Evolutionary conservation across 305 asterid genomes (phyloP).

Genomic region (Andrographis paniculata): DNA sequence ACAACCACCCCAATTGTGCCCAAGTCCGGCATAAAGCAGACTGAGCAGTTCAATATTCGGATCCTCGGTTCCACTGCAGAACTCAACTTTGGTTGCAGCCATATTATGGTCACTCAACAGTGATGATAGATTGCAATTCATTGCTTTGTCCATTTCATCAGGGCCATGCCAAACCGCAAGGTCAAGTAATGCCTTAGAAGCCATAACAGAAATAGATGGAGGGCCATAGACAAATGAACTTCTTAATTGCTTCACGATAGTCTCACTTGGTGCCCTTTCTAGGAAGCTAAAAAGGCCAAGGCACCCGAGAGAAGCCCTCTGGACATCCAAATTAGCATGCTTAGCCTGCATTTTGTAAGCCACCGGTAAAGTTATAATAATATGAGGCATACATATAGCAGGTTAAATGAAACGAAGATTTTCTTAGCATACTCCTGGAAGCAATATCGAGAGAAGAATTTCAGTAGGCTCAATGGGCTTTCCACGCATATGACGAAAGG

Average conservation of each 20-base stretch:
- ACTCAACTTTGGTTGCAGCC: slow-evolving; percentile 28
- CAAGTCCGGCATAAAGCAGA: slow-evolving; percentile 58
- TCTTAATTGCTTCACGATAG: slow-evolving; percentile 65
- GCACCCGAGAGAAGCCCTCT: slow-evolving; percentile 84
- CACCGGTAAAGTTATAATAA: not conserved
- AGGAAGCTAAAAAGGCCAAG: slow-evolving; percentile 85
- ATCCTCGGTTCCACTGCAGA: slow-evolving; percentile 42
- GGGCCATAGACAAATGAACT: slow-evolving; percentile 60
- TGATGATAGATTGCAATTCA: slow-evolving; percentile 45
- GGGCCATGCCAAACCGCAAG: slow-evolving; percentile 94
- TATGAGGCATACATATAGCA: not conserved
- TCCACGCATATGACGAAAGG: slow-evolving; percentile 67
- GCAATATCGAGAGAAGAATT: slow-evolving; percentile 73
- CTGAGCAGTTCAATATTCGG: slow-evolving; percentile 57
- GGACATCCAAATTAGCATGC: slow-evolving; percentile 80
- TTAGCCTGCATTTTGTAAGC: slow-evolving; percentile 54
- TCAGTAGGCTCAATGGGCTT: slow-evolving; percentile 68
- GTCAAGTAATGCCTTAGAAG: slow-evolving; percentile 84
- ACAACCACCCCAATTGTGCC: slow-evolving; percentile 40
- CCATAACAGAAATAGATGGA: slow-evolving; percentile 42
- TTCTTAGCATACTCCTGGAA: slow-evolving; percentile 73
- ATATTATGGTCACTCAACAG: slow-evolving; percentile 32
- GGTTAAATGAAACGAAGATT: not conserved
- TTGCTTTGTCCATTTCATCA: slow-evolving; percentile 74
- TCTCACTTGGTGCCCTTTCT: slow-evolving; percentile 64